Percentiles rank a stretch among this genome's conserved stretches.
These are phyloP conservation scores for Boletus pseudopeckii DNA, from an alignment of 768 basidiomycete genomes.

Conservation along the genomic window DNA sequence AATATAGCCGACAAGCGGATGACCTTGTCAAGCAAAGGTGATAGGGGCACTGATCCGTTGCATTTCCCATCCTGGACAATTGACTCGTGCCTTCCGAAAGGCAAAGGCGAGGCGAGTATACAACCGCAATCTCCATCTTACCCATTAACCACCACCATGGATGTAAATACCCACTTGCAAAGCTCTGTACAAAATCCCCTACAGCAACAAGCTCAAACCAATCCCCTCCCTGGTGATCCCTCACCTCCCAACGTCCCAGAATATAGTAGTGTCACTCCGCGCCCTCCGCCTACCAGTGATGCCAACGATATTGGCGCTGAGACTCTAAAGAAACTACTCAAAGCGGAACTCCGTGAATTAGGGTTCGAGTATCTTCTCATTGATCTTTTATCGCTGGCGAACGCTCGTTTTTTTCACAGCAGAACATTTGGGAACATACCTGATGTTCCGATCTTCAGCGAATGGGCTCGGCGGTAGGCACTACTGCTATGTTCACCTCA, in stretches of 20 bases:
- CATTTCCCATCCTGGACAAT: not conserved
- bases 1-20: no score
- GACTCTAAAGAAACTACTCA: not conserved
- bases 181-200: not conserved
- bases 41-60: no score
- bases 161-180: not conserved
- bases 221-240: not conserved
- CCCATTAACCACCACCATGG: conserved; percentile 20
- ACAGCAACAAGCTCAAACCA: not conserved
- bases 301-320: no score
- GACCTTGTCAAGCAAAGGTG: no score
- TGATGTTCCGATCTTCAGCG: conserved; percentile 18
- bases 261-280: not conserved
- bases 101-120: not conserved
- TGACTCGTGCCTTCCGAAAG: not conserved
- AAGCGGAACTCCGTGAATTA: not conserved
- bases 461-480: conserved; percentile 19
- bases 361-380: not conserved
- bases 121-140: not conserved
- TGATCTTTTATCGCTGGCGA: not conserved
- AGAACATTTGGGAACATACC: conserved; percentile 26
- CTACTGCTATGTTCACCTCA: not conserved
- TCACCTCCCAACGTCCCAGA: not conserved
- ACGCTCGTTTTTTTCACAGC: conserved; percentile 3
- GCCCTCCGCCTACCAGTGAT: not conserved